Base-by-base conservation (phyloP, 108 stramenopile species). In the Poteriospumella lacustris region DNA sequence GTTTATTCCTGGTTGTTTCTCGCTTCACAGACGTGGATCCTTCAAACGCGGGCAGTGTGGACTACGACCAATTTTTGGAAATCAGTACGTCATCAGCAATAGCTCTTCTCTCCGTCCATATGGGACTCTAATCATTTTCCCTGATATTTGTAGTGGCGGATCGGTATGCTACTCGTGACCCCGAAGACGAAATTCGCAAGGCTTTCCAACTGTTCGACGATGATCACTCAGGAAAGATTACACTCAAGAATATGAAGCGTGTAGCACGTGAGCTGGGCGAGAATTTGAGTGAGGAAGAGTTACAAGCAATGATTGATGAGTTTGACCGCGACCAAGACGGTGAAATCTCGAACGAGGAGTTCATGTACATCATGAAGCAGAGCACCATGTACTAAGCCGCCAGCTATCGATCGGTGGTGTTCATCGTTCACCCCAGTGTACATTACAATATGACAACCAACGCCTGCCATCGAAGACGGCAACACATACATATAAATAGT, bases 321-420 rank as follows among this genome's bases (percentile, higher is more conserved):
- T 87, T 87, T 43, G 89, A 89, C 68, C 58, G 88, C 42, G 89
- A 89, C 75, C 81, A 84, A 5, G 89, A 89, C 73, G 89, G 89
- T 42, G 68, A 85, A 33, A 87, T 90, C 84, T 89, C 80, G 52
- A 81, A 88, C 59, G 92, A 93, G 44, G 92, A 93, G 44, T 93
- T 93, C 78, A 75, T 92, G 58, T 82, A 88, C 34, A 92, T 93
- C 62, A 93, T 93, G 92, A 91, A 92, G 83, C 91, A 92, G 85
- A 85, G 76, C 0, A 81, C 72, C 9, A 69, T 83, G 34, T 85
- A 83, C 68, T 85, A 39, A 81, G 2, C 5, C 9, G 5, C 5
- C 5, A 9, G 3, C 15, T 9, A 47, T 15, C 15, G 3, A 15
- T 15, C 44, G 3, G 44, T 3, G 3, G 9, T 15, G 3, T 47